Evolutionary conservation across 2,329 filamentous ascomycete species (phyloP), one percentile per base, ranked within the genome.

Genomic region (Aplosporella prunicola): DNA sequence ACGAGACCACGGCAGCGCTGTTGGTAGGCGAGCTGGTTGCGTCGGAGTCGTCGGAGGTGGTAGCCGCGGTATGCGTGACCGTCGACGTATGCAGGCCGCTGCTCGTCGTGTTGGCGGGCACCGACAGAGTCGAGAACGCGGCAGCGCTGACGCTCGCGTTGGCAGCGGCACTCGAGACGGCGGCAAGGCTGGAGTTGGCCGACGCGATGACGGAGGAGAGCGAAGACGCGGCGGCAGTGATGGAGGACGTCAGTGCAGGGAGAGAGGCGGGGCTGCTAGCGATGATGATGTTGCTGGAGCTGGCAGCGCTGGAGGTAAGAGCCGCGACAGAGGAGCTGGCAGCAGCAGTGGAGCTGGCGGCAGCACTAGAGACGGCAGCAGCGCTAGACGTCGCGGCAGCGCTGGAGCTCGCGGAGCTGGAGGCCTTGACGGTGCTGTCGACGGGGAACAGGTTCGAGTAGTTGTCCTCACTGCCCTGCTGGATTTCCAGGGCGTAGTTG

Each of bases 401-500:
- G 13, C 55, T 58, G 27, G 63, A 63, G 20, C 57, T 53, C 25
- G 72, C 51, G 20, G 51, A 50, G 52, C 64, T 64, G 31, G 65
- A 68, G 32, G 67, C 71, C 60, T 76, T 78, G 61, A 20, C 32
- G 22, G 55, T 60, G 26, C 64, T 64, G 23, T 57, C 53, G 30
- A 74, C 51, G 20, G 51, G 49, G 52, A 78, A 63, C 20, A 64
- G 64, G 29, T 65, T 69, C 30, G 66, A 71, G 61, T 76, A 78
- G 61, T 79, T 79, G 53, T 61, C 50, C 32, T 60, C 45, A 26
- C 51, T 57, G 41, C 62, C 67, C 51, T 77, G 74, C 10, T 49
- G 52, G 57, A 80, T 76, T 53, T 76, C 57, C 41, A 79, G 66
- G 38, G 76, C 74, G 50, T 78, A 79, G 24, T 53, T 42, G 39